These are phyloP conservation scores for Colletotrichum sp. DNA, from an alignment of 2,329 filamentous ascomycete species.

Conservation along the genomic window DNA sequence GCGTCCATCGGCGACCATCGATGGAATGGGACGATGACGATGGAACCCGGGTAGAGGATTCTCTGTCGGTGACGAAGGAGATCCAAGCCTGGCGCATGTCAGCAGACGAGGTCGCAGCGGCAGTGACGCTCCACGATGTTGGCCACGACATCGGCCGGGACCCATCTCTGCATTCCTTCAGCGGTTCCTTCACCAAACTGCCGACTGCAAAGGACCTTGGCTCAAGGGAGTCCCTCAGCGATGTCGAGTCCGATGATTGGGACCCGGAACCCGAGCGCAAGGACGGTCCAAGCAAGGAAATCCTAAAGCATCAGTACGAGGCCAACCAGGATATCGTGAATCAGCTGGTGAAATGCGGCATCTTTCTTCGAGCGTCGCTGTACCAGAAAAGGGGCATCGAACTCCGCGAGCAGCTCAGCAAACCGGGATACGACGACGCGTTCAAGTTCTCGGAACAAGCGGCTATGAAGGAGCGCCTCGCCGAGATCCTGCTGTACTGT, in stretches of 20 bases:
- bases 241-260: constrained; percentile 20
- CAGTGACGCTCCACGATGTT: constrained; percentile 25
- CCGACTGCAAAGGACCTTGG: not conserved
- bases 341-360: constrained; percentile 23
- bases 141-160: constrained; percentile 4
- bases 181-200: not conserved
- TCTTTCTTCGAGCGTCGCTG: constrained; percentile 27
- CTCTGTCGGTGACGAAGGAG: constrained; percentile 21
- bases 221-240: not conserved
- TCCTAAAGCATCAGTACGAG: constrained; percentile 25
- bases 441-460: constrained; percentile 16
- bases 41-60: constrained; percentile 6
- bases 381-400: constrained; percentile 29
- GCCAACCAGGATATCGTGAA: constrained; percentile 28
- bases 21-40: constrained; percentile 17
- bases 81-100: constrained; percentile 30
- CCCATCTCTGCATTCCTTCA: not conserved
- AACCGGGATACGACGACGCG: constrained; percentile 6
- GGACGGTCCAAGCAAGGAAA: constrained; percentile 23
- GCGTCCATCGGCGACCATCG: not conserved
- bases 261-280: constrained; percentile 29
- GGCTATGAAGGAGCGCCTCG: constrained; percentile 30
- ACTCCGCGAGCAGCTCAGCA: constrained; percentile 24
- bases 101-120: constrained; percentile 30
- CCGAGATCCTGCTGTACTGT: constrained; percentile 28